phyloP scores from a whole-genome alignment of 1,284 basidiomycete genomes.

The Cutaneotrichosporon sp. region DNA sequence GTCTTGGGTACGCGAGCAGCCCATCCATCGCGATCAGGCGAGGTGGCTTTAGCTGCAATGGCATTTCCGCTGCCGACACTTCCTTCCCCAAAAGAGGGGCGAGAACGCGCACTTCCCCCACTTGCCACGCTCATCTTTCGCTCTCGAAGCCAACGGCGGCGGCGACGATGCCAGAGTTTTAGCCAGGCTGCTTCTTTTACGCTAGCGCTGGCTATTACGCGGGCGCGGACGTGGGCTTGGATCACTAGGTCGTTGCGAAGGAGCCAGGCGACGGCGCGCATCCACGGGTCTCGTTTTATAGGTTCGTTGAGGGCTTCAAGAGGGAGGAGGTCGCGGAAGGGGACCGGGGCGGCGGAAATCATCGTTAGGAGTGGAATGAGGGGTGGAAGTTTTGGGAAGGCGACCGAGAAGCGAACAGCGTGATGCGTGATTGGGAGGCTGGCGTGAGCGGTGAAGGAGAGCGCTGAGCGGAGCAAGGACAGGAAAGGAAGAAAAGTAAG shows the following conservation, averaged over 20 bases:
- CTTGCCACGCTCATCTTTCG: slow-evolving; percentile 15
- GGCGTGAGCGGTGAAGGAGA: slow-evolving; percentile 47
- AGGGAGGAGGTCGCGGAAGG: slow-evolving; percentile 59
- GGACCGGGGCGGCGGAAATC: slow-evolving; percentile 65
- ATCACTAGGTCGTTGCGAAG: slow-evolving; percentile 80
- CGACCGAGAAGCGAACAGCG: slow-evolving; percentile 63
- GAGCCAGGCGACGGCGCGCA: slow-evolving; percentile 88
- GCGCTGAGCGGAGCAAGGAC: not conserved
- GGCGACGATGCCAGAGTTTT: slow-evolving; percentile 40
- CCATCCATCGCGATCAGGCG: not conserved
- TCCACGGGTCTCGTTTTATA: slow-evolving; percentile 62
- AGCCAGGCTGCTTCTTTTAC: slow-evolving; percentile 63
- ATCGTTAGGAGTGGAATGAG: slow-evolving; percentile 70
- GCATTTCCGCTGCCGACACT: not conserved
- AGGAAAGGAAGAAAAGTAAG: too few species aligned
- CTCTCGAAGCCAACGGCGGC: slow-evolving; percentile 38
- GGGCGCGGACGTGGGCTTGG: slow-evolving; percentile 79
- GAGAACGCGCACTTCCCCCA: slow-evolving; percentile 1
- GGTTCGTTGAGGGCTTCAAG: slow-evolving; percentile 25
- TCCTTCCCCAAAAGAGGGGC: slow-evolving; percentile 15
- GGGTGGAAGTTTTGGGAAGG: slow-evolving; percentile 68
- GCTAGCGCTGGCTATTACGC: slow-evolving; percentile 73
- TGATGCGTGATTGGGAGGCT: slow-evolving; percentile 58
- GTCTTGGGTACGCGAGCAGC: slow-evolving; percentile 20
- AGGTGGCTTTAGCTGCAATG: not conserved